Evolutionary conservation across 2,329 filamentous ascomycete genomes (phyloP).

Genomic region (Aspergillus spinulosporus): DNA sequence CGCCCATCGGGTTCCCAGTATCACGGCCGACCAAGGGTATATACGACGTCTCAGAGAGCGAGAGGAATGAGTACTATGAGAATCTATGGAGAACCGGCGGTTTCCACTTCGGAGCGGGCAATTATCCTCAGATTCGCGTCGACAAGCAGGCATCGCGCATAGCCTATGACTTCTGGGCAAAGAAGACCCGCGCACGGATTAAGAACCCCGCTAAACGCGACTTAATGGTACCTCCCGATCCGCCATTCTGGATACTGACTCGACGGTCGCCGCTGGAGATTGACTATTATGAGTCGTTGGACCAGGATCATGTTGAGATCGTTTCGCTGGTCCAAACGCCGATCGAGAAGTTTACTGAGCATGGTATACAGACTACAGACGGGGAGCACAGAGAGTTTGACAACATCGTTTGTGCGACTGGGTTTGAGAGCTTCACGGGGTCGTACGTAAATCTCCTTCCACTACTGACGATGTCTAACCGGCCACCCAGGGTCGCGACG

Average conservation of each 20-base stretch:
- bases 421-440: constrained; percentile 45
- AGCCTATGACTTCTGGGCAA: constrained; percentile 58
- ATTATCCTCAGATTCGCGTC: constrained; percentile 54
- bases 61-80: constrained; percentile 53
- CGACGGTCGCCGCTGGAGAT: constrained; percentile 54
- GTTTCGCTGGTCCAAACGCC: constrained; percentile 45
- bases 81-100: constrained; percentile 54
- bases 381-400: constrained; percentile 41
- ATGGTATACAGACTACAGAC: constrained; percentile 44
- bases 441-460: constrained; percentile 22
- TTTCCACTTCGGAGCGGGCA: constrained; percentile 53
- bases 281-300: constrained; percentile 53
- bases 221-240: constrained; percentile 54
- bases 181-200: constrained; percentile 54
- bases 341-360: constrained; percentile 41
- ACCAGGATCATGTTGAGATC: constrained; percentile 50
- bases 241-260: constrained; percentile 56
- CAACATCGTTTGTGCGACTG: constrained; percentile 43
- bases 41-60: constrained; percentile 49
- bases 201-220: constrained; percentile 52
- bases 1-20: constrained; percentile 56
- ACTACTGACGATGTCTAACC: neutral
- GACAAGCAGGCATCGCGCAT: constrained; percentile 53
- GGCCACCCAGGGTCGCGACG: constrained; percentile 27
- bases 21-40: constrained; percentile 54